A percentile compares a stretch with the other conserved stretches of the same genome.
Conservation (phyloP, 805 yeast species). For the Grigorovia humatica region DNA sequence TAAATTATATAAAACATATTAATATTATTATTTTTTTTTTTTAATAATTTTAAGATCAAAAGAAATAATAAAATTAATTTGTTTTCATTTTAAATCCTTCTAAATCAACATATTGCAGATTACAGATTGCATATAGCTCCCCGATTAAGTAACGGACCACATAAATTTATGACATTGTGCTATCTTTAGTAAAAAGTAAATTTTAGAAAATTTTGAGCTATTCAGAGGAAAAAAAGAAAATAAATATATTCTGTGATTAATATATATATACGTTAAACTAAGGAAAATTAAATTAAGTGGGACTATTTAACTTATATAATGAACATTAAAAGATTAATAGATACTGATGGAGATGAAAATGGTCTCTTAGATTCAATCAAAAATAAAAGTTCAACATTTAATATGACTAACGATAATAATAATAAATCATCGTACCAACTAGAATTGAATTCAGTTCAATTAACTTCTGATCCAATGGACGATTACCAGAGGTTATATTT, state of each 20-base stretch:
- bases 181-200: background rate
- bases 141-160: background rate
- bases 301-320: no score
- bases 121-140: no score
- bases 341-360: background rate
- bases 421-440: background rate
- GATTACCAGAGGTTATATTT: constrained; percentile 1
- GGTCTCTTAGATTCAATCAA: no score
- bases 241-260: no score
- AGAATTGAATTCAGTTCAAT: background rate
- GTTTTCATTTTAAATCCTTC: background rate
- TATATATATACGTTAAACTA: no score
- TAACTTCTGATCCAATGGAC: constrained; percentile 1
- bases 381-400: background rate
- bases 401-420: background rate
- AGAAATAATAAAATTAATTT: background rate
- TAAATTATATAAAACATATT: background rate
- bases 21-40: no score
- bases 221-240: background rate
- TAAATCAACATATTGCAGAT: no score
- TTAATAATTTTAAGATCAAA: background rate
- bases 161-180: background rate
- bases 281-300: background rate
- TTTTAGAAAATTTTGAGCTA: background rate
- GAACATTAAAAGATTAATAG: background rate